These are phyloP conservation scores for Craterostigma plantagineum DNA, from an alignment of 257 asterid species.

Conservation along the genomic window DNA sequence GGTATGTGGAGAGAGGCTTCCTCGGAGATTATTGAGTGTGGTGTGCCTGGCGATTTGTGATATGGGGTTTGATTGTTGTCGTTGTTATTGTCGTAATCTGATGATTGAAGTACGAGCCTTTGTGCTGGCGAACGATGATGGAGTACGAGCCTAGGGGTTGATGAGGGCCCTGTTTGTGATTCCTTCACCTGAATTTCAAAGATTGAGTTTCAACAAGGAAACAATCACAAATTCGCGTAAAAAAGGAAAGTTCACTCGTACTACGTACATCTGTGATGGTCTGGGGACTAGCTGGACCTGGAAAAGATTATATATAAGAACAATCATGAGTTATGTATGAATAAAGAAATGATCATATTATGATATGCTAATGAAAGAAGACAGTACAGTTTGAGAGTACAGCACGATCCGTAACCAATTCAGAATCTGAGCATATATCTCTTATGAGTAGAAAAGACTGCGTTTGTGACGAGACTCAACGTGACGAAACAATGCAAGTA, in stretches of 20 bases:
- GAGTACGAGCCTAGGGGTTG: conserved; percentile 31
- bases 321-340: no score
- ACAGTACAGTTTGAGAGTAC: no score
- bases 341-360: no score
- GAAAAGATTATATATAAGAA: conserved; percentile 4
- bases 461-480: no score
- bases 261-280: conserved; percentile 18
- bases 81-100: conserved; percentile 21
- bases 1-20: conserved; percentile 32
- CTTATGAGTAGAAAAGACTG: no score
- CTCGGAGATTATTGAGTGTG: conserved; percentile 42
- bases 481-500: no score
- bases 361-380: no score
- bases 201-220: conserved; percentile 6
- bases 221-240: background rate
- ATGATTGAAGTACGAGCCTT: conserved; percentile 27
- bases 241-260: background rate
- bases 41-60: conserved; percentile 37
- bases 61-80: conserved; percentile 11
- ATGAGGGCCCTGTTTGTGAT: conserved; percentile 20
- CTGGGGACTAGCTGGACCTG: conserved; percentile 21
- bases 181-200: conserved; percentile 35
- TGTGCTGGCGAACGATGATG: conserved; percentile 34
- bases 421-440: no score
- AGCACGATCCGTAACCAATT: no score